phyloP scores from a whole-genome alignment of 1,284 basidiomycete species.

The Pyrrhoderma lamaoense region DNA sequence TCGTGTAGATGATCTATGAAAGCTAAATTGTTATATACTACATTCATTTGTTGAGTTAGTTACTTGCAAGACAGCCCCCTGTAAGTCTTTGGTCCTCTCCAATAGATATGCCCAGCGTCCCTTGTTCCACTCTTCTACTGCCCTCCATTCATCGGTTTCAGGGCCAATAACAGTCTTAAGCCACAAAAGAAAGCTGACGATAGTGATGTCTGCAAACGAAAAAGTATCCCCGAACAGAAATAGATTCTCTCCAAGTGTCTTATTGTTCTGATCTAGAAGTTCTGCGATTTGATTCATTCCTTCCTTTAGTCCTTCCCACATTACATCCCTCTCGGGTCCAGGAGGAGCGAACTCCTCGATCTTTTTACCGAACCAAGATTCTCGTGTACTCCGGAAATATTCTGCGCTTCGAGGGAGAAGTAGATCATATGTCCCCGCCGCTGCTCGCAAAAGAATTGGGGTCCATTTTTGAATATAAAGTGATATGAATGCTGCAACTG shows the following conservation, averaged over 20 bases:
- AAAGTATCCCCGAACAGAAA: constrained; percentile 26
- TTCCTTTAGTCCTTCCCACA: constrained; percentile 29
- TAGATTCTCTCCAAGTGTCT: neutral
- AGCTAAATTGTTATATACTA: no score
- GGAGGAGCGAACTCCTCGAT: constrained; percentile 29
- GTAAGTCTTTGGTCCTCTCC: constrained; percentile 29
- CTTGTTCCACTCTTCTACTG: constrained; percentile 28
- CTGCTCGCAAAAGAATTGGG: neutral
- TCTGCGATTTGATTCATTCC: constrained; percentile 25
- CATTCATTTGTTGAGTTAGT: no score
- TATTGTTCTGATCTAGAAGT: constrained; percentile 20
- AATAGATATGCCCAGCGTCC: constrained; percentile 33
- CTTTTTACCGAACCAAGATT: constrained; percentile 28
- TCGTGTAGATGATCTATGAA: no score
- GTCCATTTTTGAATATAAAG: neutral
- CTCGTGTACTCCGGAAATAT: constrained; percentile 34
- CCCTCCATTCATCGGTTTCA: constrained; percentile 33
- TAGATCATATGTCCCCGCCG: neutral
- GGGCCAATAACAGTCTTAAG: constrained; percentile 28
- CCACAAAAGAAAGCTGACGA: constrained; percentile 28
- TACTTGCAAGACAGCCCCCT: neutral
- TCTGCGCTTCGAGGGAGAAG: constrained; percentile 27
- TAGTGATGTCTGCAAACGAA: constrained; percentile 32
- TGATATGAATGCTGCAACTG: neutral
- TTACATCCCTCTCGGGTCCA: constrained; percentile 3